Percentiles rank a stretch among this genome's conserved stretches.
Evolutionary conservation across 2,329 filamentous ascomycete genomes (phyloP).

Genomic region (Colletotrichum sp.): DNA sequence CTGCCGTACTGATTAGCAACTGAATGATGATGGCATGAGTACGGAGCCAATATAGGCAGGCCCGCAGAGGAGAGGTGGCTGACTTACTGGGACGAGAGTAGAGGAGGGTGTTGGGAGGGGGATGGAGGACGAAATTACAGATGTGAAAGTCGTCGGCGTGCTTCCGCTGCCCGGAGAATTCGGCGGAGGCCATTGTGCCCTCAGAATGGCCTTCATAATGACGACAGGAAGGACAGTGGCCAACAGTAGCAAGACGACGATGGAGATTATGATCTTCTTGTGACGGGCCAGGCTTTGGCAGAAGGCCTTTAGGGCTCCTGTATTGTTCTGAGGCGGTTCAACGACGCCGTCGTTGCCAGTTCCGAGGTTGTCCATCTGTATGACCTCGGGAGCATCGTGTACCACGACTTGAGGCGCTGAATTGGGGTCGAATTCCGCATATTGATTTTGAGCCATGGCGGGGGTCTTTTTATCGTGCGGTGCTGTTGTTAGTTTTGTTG

Average conservation of each 20-base stretch:
- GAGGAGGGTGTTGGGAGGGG: background rate
- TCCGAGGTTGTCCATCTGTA: background rate
- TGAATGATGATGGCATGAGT: background rate
- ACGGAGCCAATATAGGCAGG: background rate
- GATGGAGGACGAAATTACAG: background rate
- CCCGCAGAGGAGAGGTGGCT: background rate
- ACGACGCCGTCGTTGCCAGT: background rate
- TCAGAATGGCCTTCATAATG: background rate
- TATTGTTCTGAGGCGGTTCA: background rate
- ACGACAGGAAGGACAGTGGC: slow-evolving; percentile 32
- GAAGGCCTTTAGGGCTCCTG: background rate
- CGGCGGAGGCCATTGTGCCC: background rate
- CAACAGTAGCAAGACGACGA: slow-evolving; percentile 36
- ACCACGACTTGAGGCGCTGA: slow-evolving; percentile 10
- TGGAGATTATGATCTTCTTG: background rate
- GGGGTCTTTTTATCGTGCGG: background rate
- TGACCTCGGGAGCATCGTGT: slow-evolving; percentile 14
- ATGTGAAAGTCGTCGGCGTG: background rate
- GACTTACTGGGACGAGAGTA: background rate
- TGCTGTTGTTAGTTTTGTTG: background rate
- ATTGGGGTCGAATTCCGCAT: slow-evolving; percentile 1
- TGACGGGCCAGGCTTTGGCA: background rate
- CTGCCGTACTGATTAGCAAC: background rate
- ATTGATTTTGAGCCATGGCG: background rate
- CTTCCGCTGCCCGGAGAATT: background rate